Evolutionary conservation across 495 filamentous ascomycete species (phyloP).

Genomic region (Cercophora scortea): DNA sequence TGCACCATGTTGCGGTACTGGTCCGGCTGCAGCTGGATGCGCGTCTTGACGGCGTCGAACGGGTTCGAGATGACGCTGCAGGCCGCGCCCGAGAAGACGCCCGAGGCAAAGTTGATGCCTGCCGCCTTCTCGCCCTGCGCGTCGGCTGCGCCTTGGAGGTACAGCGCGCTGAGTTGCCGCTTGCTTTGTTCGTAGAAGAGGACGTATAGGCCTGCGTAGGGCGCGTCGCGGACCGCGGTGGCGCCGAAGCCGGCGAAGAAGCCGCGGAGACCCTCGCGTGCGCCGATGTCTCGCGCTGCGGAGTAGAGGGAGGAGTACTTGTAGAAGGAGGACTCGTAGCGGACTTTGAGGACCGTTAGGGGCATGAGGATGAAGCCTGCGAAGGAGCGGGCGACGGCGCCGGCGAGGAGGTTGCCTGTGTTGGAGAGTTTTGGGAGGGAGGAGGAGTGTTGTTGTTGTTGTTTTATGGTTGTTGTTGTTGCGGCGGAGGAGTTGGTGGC

Average conservation of each 20-base stretch:
- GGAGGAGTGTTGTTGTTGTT: constrained; percentile 45
- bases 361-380: constrained; percentile 94
- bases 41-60: constrained; percentile 93
- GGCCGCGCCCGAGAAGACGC: constrained; percentile 62
- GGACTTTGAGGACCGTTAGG: constrained; percentile 92
- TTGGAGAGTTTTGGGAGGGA: constrained; percentile 79
- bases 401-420: constrained; percentile 75
- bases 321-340: constrained; percentile 84
- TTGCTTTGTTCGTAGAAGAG: constrained; percentile 91
- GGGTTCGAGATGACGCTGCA: constrained; percentile 87
- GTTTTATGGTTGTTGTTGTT: not conserved
- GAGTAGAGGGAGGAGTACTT: constrained; percentile 67
- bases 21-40: constrained; percentile 81
- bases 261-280: constrained; percentile 65
- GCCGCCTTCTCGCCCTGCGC: constrained; percentile 43
- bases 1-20: constrained; percentile 81
- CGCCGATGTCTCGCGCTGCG: constrained; percentile 68
- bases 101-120: constrained; percentile 76
- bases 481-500: constrained; percentile 2
- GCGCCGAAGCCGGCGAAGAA: constrained; percentile 94
- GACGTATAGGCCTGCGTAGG: constrained; percentile 92
- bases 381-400: constrained; percentile 71
- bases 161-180: constrained; percentile 45
- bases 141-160: constrained; percentile 2
- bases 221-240: constrained; percentile 86